Conservation (phyloP, 1,284 basidiomycete genomes). For the Trichosporon sp. region DNA sequence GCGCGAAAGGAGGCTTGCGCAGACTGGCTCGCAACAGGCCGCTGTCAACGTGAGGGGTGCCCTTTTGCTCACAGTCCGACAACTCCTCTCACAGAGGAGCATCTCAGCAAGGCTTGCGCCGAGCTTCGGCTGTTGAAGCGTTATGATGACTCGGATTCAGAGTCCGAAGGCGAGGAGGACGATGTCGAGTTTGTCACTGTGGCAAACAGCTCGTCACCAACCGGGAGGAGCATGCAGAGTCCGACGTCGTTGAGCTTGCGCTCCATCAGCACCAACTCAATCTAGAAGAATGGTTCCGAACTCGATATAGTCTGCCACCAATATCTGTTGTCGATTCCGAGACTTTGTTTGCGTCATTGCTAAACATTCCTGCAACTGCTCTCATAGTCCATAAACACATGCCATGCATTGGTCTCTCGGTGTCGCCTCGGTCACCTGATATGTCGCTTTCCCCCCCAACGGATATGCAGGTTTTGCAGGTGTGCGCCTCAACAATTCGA, state of each 20-base stretch:
- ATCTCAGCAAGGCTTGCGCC: slow-evolving; percentile 17
- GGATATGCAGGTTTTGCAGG: no score
- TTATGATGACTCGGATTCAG: neutral
- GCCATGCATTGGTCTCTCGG: no score
- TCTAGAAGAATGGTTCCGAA: neutral
- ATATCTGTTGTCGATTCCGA: neutral
- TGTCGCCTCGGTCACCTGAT: no score
- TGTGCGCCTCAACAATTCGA: no score
- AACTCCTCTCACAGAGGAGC: slow-evolving; percentile 23
- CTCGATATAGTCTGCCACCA: no score
- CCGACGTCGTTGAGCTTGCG: neutral
- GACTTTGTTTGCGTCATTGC: neutral
- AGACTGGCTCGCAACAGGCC: slow-evolving; percentile 10
- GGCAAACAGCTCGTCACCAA: neutral
- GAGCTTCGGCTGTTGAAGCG: slow-evolving; percentile 6
- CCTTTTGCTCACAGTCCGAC: slow-evolving; percentile 9
- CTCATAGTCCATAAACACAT: neutral
- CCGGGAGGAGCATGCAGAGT: neutral
- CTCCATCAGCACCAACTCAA: neutral
- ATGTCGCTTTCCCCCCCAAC: no score
- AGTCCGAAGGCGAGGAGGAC: slow-evolving; percentile 9
- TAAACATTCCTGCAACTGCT: neutral
- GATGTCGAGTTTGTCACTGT: neutral
- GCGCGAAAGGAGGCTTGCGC: slow-evolving; percentile 1
- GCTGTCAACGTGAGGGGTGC: slow-evolving; percentile 16